These are phyloP conservation scores for Penicillium sp. DNA, from an alignment of 2,329 filamentous ascomycete genomes.

Conservation along the genomic window DNA sequence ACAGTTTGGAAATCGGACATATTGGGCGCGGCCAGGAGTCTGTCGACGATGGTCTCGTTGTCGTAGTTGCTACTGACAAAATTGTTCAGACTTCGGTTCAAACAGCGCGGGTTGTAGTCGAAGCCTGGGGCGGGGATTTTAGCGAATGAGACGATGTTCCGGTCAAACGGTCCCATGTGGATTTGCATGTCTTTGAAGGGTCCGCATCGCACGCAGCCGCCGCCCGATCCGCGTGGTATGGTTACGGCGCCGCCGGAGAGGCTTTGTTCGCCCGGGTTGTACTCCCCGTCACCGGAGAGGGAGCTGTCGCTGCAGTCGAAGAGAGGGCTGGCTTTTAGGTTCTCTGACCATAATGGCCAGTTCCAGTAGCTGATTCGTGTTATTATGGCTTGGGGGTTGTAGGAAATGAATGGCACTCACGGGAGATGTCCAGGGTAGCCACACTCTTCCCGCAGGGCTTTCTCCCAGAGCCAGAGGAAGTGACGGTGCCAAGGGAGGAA, in stretches of 20 bases:
- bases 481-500: constrained; percentile 35
- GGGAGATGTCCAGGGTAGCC: constrained; percentile 33
- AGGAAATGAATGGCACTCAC: background rate
- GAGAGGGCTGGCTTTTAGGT: constrained; percentile 42
- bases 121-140: constrained; percentile 19
- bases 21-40: constrained; percentile 15
- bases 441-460: constrained; percentile 31
- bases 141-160: constrained; percentile 7
- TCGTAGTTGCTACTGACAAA: constrained; percentile 27
- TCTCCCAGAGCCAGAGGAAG: constrained; percentile 31
- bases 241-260: constrained; percentile 34
- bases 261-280: constrained; percentile 25
- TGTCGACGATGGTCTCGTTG: constrained; percentile 16
- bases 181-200: constrained; percentile 38
- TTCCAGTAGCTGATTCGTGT: constrained; percentile 42
- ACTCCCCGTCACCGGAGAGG: constrained; percentile 46
- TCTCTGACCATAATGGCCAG: constrained; percentile 41
- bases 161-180: constrained; percentile 28
- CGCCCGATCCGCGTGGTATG: constrained; percentile 39
- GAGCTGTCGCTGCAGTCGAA: constrained; percentile 48
- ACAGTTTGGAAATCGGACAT: constrained; percentile 35
- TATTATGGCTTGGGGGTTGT: background rate
- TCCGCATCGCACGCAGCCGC: constrained; percentile 36
- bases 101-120: constrained; percentile 30
- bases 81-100: constrained; percentile 26